These are phyloP conservation scores for Xylaria castorea DNA, from an alignment of 495 filamentous ascomycete species.

Conservation along the genomic window DNA sequence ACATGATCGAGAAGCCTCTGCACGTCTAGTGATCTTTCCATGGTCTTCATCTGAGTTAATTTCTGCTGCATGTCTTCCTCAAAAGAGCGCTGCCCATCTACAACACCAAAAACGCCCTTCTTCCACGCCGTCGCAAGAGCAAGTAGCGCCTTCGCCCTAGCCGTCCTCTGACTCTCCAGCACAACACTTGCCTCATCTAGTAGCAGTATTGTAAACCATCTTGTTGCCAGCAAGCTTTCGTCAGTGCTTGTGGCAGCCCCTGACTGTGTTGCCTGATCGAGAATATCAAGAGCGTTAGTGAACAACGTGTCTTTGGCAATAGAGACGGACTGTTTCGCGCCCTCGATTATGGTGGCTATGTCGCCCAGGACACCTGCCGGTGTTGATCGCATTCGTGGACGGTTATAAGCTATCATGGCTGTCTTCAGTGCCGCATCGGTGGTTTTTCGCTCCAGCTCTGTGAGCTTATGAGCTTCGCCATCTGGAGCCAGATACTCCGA, in stretches of 20 bases:
- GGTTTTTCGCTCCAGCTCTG: slow-evolving; percentile 45
- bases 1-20: slow-evolving; percentile 42
- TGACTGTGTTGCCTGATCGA: slow-evolving; percentile 29
- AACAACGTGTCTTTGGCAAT: slow-evolving; percentile 38
- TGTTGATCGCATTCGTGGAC: slow-evolving; percentile 40
- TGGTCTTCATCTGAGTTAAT: slow-evolving; percentile 38
- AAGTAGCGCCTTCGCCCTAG: slow-evolving; percentile 45
- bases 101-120: slow-evolving; percentile 38
- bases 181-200: slow-evolving; percentile 43
- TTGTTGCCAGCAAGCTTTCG: slow-evolving; percentile 33
- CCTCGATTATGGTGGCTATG: slow-evolving; percentile 37
- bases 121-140: slow-evolving; percentile 43
- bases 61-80: slow-evolving; percentile 31
- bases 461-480: slow-evolving; percentile 39
- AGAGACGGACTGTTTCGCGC: slow-evolving; percentile 32
- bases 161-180: slow-evolving; percentile 49
- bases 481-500: slow-evolving; percentile 57
- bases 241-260: slow-evolving; percentile 11
- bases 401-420: slow-evolving; percentile 50
- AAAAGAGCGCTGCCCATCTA: slow-evolving; percentile 26
- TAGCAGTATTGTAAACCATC: slow-evolving; percentile 50
- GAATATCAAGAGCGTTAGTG: slow-evolving; percentile 27
- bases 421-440: slow-evolving; percentile 51
- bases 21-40: slow-evolving; percentile 53
- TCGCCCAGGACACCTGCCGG: slow-evolving; percentile 43